Evolutionary conservation across 2,329 filamentous ascomycete species (phyloP).

Genomic region (Cladosporium sphaerospermum): DNA sequence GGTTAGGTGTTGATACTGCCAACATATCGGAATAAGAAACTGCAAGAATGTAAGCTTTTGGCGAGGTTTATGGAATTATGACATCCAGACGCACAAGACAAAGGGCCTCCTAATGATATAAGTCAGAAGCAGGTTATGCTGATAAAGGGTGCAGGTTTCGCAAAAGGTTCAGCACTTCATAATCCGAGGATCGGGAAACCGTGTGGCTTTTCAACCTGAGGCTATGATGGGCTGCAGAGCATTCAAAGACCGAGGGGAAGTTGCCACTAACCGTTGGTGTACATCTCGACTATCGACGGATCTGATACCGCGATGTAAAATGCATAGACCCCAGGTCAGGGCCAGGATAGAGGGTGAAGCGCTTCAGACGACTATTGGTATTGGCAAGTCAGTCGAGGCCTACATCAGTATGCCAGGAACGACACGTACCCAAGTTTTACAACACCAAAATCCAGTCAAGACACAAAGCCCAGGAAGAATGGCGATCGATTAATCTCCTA

Average conservation of each 20-base stretch:
- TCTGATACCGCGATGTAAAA: conserved; percentile 18
- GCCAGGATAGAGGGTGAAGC: conserved; percentile 21
- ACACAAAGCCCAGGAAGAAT: conserved; percentile 14
- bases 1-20: conserved; percentile 19
- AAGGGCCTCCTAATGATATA: conserved; percentile 11
- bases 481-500: conserved; percentile 20
- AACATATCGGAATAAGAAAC: conserved; percentile 22
- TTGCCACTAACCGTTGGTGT: conserved; percentile 26
- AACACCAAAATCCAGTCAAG: conserved; percentile 14
- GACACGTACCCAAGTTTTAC: conserved; percentile 18
- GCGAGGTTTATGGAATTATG: conserved; percentile 1
- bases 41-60: conserved; percentile 13
- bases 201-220: conserved; percentile 25
- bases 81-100: conserved; percentile 17
- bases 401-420: conserved; percentile 27
- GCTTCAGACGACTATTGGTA: conserved; percentile 20
- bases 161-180: background rate
- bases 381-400: conserved; percentile 18
- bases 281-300: conserved; percentile 19
- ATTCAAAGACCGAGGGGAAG: conserved; percentile 7
- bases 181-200: conserved; percentile 12
- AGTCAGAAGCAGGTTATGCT: conserved; percentile 2
- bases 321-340: conserved; percentile 21
- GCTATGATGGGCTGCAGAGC: background rate
- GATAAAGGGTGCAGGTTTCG: background rate